These are phyloP conservation scores for Avena insularis DNA, from an alignment of 176 grass and related monocot species.

Conservation along the genomic window DNA sequence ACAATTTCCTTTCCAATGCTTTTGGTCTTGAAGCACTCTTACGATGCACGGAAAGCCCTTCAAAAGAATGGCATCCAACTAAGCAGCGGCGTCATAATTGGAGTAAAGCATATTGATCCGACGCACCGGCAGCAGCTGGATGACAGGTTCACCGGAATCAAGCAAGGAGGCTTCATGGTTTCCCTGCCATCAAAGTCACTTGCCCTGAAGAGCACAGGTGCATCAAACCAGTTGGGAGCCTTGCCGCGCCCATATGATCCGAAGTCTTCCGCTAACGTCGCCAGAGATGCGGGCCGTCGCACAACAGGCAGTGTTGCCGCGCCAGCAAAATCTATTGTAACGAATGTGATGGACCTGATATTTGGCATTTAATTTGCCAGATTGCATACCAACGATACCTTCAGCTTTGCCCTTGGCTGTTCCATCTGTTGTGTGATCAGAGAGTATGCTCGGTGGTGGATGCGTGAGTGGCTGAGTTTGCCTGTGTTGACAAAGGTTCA, in stretches of 20 bases:
- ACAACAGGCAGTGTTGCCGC: slow-evolving; percentile 57
- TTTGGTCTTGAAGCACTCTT: slow-evolving; percentile 58
- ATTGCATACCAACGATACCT: background rate
- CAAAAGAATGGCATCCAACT: slow-evolving; percentile 82
- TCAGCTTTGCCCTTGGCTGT: background rate
- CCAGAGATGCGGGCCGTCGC: slow-evolving; percentile 46
- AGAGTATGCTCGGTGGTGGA: background rate
- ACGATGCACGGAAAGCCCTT: slow-evolving; percentile 82
- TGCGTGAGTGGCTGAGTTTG: background rate
- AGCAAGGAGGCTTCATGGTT: slow-evolving; percentile 80
- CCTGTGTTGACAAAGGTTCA: background rate
- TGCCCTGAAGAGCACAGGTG: slow-evolving; percentile 37
- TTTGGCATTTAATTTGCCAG: slow-evolving; percentile 72
- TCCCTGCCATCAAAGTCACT: slow-evolving; percentile 56
- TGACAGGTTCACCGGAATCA: slow-evolving; percentile 51
- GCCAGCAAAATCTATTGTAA: slow-evolving; percentile 75
- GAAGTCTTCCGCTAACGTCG: slow-evolving; percentile 45
- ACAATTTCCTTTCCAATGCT: background rate
- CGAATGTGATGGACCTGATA: slow-evolving; percentile 82
- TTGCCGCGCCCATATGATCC: slow-evolving; percentile 60
- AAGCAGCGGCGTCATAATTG: slow-evolving; percentile 75
- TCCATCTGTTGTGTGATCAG: slow-evolving; percentile 1
- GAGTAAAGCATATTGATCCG: slow-evolving; percentile 85
- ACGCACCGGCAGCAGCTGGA: slow-evolving; percentile 66
- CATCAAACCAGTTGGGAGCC: slow-evolving; percentile 54